These are phyloP conservation scores for Blastobotrys illinoisensis DNA, from an alignment of 1,139 yeast species.

Conservation along the genomic window DNA sequence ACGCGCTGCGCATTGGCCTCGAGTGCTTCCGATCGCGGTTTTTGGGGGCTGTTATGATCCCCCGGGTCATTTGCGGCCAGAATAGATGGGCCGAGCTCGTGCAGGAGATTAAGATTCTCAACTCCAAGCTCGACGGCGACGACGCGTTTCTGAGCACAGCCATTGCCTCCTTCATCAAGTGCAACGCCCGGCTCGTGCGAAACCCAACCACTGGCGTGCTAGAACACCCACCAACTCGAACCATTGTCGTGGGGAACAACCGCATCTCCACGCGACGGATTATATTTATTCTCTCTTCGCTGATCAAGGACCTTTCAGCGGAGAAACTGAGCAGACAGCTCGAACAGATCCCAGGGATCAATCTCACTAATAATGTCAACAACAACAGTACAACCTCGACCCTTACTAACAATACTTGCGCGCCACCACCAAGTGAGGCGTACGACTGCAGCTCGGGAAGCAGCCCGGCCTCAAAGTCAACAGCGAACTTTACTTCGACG, in stretches of 20 bases:
- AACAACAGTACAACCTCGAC: neutral
- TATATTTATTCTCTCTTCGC: slow-evolving; percentile 24
- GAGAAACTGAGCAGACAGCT: slow-evolving; percentile 1
- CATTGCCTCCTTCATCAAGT: slow-evolving; percentile 20
- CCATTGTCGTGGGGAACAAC: slow-evolving; percentile 23
- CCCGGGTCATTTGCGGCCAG: slow-evolving; percentile 30
- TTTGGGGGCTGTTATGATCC: slow-evolving; percentile 22
- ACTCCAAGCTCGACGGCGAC: slow-evolving; percentile 3
- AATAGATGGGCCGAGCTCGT: slow-evolving; percentile 25
- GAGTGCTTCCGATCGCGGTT: slow-evolving; percentile 22
- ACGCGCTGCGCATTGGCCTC: slow-evolving; percentile 16
- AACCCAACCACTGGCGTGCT: slow-evolving; percentile 8
- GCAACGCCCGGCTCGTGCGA: slow-evolving; percentile 12
- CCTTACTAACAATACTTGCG: neutral
- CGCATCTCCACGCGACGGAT: slow-evolving; percentile 22
- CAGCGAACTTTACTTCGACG: slow-evolving; percentile 13
- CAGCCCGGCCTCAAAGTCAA: slow-evolving; percentile 11
- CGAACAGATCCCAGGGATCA: neutral
- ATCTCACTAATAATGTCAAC: neutral
- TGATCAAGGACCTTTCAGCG: slow-evolving; percentile 16
- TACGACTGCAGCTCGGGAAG: slow-evolving; percentile 5
- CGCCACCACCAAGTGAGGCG: neutral
- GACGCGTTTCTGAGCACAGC: slow-evolving; percentile 18
- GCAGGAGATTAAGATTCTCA: slow-evolving; percentile 15
- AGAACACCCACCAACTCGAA: slow-evolving; percentile 19